phyloP scores from a whole-genome alignment of 208 protist genomes.

The Crithidia thermophila region DNA sequence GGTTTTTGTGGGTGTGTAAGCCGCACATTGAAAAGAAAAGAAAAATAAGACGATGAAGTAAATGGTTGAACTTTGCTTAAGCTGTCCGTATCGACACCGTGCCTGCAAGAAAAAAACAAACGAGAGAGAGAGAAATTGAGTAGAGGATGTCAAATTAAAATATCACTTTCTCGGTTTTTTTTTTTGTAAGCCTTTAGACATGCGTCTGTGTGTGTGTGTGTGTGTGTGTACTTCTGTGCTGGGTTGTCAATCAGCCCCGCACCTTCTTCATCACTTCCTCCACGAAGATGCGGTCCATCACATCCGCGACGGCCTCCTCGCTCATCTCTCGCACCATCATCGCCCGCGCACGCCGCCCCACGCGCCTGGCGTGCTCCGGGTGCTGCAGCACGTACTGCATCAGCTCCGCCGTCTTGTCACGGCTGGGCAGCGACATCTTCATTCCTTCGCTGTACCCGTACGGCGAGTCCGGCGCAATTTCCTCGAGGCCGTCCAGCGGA shows the following conservation, averaged over 20 bases:
- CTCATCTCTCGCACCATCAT: constrained; percentile 29
- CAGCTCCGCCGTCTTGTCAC: constrained; percentile 25
- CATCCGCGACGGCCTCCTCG: constrained; percentile 51
- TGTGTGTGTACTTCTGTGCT: background rate
- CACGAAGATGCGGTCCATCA: constrained; percentile 23
- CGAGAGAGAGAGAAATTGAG: no score
- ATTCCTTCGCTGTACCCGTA: constrained; percentile 32
- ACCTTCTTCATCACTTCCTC: background rate
- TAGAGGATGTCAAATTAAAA: no score
- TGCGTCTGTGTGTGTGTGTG: background rate
- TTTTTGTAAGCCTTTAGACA: no score
- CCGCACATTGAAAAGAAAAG: no score
- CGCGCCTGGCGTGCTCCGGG: constrained; percentile 31
- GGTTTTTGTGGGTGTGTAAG: no score
- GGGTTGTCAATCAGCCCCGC: background rate
- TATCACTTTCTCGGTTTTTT: no score
- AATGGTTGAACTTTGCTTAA: no score
- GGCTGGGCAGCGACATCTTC: constrained; percentile 45
- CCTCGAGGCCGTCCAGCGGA: constrained; percentile 48
- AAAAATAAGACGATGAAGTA: no score
- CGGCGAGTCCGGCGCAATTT: constrained; percentile 17
- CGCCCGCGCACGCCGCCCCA: constrained; percentile 31
- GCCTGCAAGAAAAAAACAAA: no score
- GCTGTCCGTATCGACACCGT: no score
- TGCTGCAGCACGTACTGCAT: constrained; percentile 44